Evolutionary conservation across 1,139 yeast species (phyloP), one percentile per base, ranked within the genome.

Genomic region (Taphrina sp.): DNA sequence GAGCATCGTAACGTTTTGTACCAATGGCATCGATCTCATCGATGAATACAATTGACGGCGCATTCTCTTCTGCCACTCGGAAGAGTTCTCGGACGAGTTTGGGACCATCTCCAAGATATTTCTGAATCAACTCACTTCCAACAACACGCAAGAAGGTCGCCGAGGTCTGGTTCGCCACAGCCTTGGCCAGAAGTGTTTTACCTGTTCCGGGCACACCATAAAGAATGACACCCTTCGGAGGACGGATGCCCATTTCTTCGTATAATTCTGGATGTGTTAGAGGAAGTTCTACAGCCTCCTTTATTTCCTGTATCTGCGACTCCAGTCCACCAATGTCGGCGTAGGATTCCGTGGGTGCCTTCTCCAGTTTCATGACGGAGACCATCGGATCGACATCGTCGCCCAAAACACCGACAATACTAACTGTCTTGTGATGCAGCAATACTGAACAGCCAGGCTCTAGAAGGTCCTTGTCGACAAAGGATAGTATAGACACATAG

Each of bases 151-250:
- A 76, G 67, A 94, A 94, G 1, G 97, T 89, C 4, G 98, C 98
- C 61, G 95, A 83, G 0, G 98, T 92, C 67, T 90, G 96, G 70
- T 92, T 92, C 4, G 99, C 99, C 54, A 94, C 98, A 0, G 99
- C 99, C 71, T 92, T 94, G 17, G 97, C 98, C 65, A 94, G 76
- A 62, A 94, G 74, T 0, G 99, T 94, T 71, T 94, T 94, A 67
- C 99, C 99, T 0, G 98, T 94, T 70, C 99, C 99, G 31, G 99
- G 99, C 0, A 97, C 95, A 65, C 99, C 99, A 69, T 94, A 94
- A 60, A 94, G 77, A 65, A 94, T 90, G 57, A 94, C 98, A 72
- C 99, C 99, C 74, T 92, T 92, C n/a, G 99, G 99, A 5, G 98
- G 98, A 67, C 90, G 89, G 69, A 94, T 92, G 64, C 99, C 99